These are phyloP conservation scores for Mantamonas sphyraenae DNA, from an alignment of 78 protist species.

Conservation along the genomic window DNA sequence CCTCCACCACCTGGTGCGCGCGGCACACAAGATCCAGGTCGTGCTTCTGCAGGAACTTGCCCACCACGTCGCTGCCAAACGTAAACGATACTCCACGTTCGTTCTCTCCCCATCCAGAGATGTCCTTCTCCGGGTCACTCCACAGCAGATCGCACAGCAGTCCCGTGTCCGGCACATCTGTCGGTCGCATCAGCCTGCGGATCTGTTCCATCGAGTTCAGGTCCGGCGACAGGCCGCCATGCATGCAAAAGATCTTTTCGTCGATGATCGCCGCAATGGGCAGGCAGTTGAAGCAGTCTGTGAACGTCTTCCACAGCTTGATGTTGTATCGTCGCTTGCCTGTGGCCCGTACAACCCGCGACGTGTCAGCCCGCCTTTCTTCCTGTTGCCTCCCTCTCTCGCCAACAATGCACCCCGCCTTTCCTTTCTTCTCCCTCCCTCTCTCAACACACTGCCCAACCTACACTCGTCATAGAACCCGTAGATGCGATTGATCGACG, in stretches of 20 bases:
- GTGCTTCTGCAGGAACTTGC: conserved; percentile 74
- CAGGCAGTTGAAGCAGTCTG: conserved; percentile 96
- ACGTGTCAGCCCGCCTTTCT: not conserved
- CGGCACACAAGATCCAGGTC: conserved; percentile 95
- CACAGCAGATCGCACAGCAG: conserved; percentile 97
- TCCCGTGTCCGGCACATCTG: conserved; percentile 96
- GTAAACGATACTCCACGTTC: conserved; percentile 98
- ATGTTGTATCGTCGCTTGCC: conserved; percentile 93
- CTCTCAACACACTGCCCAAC: not conserved
- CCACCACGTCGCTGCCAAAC: conserved; percentile 93
- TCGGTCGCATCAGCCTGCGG: conserved; percentile 85
- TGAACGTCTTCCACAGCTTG: conserved; percentile 95
- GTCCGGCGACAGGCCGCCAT: conserved; percentile 98
- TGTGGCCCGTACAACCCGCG: too few species aligned
- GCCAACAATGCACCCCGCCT: not conserved
- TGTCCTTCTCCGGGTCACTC: conserved; percentile 94
- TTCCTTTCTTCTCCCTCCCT: not conserved
- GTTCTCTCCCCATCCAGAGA: conserved; percentile 94
- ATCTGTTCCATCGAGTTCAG: conserved; percentile 88
- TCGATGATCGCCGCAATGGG: conserved; percentile 97
- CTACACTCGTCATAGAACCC: conserved; percentile 98
- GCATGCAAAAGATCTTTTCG: conserved; percentile 98
- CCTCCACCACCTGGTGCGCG: conserved; percentile 97
- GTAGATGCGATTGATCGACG: conserved; percentile 96
- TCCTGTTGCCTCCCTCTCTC: not conserved